These are phyloP conservation scores for Akanthomyces uredinophilus DNA, from an alignment of 2,329 filamentous ascomycete genomes.

Conservation along the genomic window DNA sequence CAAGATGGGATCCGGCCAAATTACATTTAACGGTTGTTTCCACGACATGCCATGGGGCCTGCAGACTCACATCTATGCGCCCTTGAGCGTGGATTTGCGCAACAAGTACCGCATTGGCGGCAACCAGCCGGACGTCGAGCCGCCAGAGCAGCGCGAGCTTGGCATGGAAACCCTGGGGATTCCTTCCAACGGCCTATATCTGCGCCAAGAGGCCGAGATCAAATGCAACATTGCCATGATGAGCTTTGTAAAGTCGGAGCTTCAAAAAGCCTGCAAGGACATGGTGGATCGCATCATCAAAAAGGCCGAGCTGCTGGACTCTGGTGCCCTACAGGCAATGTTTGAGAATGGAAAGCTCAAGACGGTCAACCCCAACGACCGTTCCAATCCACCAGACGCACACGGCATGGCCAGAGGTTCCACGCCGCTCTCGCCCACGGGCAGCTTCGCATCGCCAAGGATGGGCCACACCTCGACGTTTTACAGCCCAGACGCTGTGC, in stretches of 20 bases:
- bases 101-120: conserved; percentile 65
- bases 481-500: background rate
- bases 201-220: conserved; percentile 67
- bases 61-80: conserved; percentile 67
- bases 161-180: conserved; percentile 54
- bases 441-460: conserved; percentile 1
- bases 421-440: conserved; percentile 1
- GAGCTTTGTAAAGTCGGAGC: conserved; percentile 60
- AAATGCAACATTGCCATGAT: conserved; percentile 62
- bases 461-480: conserved; percentile 8
- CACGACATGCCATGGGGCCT: conserved; percentile 68
- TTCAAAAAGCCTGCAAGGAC: conserved; percentile 59
- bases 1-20: conserved; percentile 58
- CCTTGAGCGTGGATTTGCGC: conserved; percentile 60
- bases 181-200: conserved; percentile 60
- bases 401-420: background rate
- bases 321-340: conserved; percentile 62
- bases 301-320: conserved; percentile 64
- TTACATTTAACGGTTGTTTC: conserved; percentile 66
- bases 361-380: conserved; percentile 52
- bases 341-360: conserved; percentile 59
- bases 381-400: conserved; percentile 25
- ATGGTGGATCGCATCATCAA: conserved; percentile 66
- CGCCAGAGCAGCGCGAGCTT: conserved; percentile 56
- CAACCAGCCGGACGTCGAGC: conserved; percentile 62